Evolutionary conservation across 345 rosid species (phyloP).

Genomic region (Eucalyptus decipiens): DNA sequence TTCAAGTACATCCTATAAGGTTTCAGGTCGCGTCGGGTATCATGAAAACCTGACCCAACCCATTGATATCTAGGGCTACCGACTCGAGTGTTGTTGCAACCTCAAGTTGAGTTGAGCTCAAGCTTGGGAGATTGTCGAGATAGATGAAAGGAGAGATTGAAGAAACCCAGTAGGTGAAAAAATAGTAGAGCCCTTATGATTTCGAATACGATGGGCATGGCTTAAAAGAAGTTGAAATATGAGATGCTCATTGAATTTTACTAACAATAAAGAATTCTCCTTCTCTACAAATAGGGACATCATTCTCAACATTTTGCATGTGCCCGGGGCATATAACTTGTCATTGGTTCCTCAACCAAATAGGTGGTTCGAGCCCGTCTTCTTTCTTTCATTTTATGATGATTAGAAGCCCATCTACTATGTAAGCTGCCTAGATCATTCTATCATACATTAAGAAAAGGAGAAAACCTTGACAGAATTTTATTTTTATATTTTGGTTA

Average conservation of each 20-base stretch:
- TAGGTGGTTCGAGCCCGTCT: background rate
- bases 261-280: background rate
- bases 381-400: background rate
- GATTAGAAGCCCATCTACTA: background rate
- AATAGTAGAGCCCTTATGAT: background rate
- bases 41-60: no score
- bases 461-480: background rate
- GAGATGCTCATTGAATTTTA: background rate
- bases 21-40: rapidly evolving
- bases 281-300: background rate
- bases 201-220: background rate
- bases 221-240: background rate
- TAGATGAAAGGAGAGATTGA: background rate
- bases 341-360: background rate
- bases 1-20: no score
- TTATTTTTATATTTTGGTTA: background rate
- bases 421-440: background rate
- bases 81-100: background rate
- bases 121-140: background rate
- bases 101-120: background rate
- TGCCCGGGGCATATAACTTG: background rate
- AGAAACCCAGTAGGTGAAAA: background rate
- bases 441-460: background rate
- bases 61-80: background rate
- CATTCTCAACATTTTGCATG: background rate